Base-by-base conservation (phyloP, 2,329 filamentous ascomycete species). In the Diaporthe caulivora region DNA sequence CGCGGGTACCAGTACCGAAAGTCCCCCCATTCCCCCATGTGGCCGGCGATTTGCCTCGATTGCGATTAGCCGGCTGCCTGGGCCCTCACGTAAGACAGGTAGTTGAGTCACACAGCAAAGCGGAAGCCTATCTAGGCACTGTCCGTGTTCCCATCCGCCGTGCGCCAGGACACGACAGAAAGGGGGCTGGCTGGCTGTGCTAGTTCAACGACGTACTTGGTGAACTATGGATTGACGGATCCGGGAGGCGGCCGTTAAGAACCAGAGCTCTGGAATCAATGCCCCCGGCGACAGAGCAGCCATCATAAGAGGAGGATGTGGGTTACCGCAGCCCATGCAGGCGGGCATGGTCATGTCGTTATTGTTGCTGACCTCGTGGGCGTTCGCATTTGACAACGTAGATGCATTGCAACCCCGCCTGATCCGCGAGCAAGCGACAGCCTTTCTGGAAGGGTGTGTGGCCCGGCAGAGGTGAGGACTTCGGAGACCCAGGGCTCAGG, bases 321-420 rank as follows among this genome's bases (percentile, higher is more conserved):
- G 51, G 31, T 37, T 15, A 17, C 31, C 62, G 15, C 26, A 34
- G 47, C n/a, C 13, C 62, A 65, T 26, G 62, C 62, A 29, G 29
- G 29, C 29, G n/a, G 29, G 29, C n/a, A 17, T 70, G 31, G 44
- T 17, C 17, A 24, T 40, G 26, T 60, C 44, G 42, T 26, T 29
- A 21, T 13, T 62, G n/a, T 21, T 31, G 44, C 55, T 53, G 68
- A 26, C 54, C 40, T 53, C 49, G 57, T 65, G 69, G 49, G 51
- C 15, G 72, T 62, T 71, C 72, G 72, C 57, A 71, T 53, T 54
- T 55, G 31, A 51, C 62, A 47, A 72, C 55, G 70, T 64, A 54
- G 65, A 73, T 70, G 72, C 72, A 51, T 69, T 73, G 72, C 72
- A 73, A 73, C 72, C 71, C 72, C 72, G 72, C 70, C 65, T 40